Base-by-base conservation (phyloP, 805 yeast species). In the Kluyveromyces dobzhanskii region DNA sequence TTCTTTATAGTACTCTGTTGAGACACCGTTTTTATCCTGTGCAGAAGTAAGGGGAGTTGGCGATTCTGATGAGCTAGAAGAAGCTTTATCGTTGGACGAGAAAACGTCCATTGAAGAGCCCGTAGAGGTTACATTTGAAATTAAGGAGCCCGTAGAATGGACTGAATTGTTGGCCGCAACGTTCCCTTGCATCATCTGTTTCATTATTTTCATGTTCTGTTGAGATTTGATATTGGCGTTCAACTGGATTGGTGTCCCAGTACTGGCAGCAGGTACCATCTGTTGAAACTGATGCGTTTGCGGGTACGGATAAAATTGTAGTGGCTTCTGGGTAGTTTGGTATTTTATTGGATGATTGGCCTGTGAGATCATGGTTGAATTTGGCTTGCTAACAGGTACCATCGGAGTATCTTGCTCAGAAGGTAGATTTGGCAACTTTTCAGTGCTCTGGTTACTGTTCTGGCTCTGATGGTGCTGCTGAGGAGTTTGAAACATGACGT, bases 141-240 rank as follows among this genome's bases (percentile, higher is more conserved):
- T 40, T 24, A 39, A 35, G 8, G 45, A 42, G 12, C 39, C 39
- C 4, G 35, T 12, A 19, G 41, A 38, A 17, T 38, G 29, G 5
- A 3, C 24, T 8, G 13, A 27, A 16, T 13, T 26, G 17, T 17
- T 27, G 4, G 32, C 17, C 5, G 10, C 27, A n/a, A 5, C 17
- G 26, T 12, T 13, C 7, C 13, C 19, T 13, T 19, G 32, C 21
- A 27, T 28, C 24, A 35, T 50, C 31, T 44, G 54, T 32, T 47
- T 50, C 36, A 43, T 50, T 26, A 42, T 43, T 35, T 47, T 42
- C 35, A 45, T 50, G 41, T 38, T 47, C 37, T 45, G 48, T 33
- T 36, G 53, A 17, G 45, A 40, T 35, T 43, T 65, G 47, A 65
- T 73, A 42, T 42, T 35, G 40, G 65, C 49, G 65, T 73, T 41